Evolutionary conservation across 2,329 filamentous ascomycete species (phyloP), one percentile per base, ranked within the genome.

Genomic region (Aspergillus sp.): DNA sequence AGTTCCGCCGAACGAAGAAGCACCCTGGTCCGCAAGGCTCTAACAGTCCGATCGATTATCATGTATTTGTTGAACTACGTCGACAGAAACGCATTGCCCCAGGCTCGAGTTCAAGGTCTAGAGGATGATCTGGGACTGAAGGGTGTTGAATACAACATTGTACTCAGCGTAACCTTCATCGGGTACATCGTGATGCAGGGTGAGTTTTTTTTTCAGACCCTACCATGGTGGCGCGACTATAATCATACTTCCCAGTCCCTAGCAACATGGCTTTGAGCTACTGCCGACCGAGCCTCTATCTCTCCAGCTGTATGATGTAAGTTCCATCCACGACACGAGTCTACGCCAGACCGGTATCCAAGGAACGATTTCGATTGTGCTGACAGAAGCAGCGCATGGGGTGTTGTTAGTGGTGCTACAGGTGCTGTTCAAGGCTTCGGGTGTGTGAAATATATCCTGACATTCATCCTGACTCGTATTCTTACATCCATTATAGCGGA

Each of bases 101-200:
- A 39, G 18, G 20, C 43, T 24, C 71, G 78, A 4, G 69, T 80
- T 13, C 71, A 77, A 50, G 77, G 78, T 3, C 63, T 81, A 12
- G 75, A 79, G 60, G 65, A 66, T 45, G 73, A 78, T 49, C 68
- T 81, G 43, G 58, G 72, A 47, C 78, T 81, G 78, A 68, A 65
- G 4, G 70, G 68, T 17, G 73, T 73, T 50, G 71, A 75, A 51
- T 81, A 74, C 57, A 79, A 78, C 57, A 69, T 75, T 32, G 73
- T 74, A 1, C 63, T 80, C 2, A 75, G 74, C 55, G 72, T 79
- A 9, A 79, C 80, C 58, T 80, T 79, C 56, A 69, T 80, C 13
- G 76, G 77, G 1, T 81, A 80, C 62, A 73, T 79, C 7, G 60
- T 79, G 11, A 26, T 72, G 72, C 26, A 78, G 81, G 60, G 69